Conservation (phyloP, 2,329 filamentous ascomycete genomes). For the Penicillium sp. region DNA sequence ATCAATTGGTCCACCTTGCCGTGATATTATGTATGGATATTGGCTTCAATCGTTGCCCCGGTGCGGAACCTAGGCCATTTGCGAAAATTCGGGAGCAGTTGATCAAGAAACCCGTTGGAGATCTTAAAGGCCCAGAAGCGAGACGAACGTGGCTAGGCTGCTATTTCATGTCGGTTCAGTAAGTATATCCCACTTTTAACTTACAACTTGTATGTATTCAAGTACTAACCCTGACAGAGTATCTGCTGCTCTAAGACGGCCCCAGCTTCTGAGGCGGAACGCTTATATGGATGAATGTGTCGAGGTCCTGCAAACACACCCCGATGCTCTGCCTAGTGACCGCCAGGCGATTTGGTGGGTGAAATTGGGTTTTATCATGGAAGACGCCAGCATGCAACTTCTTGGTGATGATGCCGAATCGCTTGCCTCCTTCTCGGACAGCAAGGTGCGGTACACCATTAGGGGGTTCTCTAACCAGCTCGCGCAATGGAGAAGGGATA, state of each 20-base stretch:
- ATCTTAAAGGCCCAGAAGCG: conserved; percentile 60
- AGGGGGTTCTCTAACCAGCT: conserved; percentile 68
- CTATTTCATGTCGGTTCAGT: conserved; percentile 65
- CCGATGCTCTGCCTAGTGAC: conserved; percentile 62
- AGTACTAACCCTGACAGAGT: conserved; percentile 45
- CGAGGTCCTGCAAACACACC: conserved; percentile 59
- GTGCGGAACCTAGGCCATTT: conserved; percentile 36
- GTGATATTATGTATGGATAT: conserved; percentile 83
- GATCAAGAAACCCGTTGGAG: conserved; percentile 42
- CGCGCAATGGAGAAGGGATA: conserved; percentile 61
- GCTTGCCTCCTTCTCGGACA: conserved; percentile 60
- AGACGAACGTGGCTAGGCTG: conserved; percentile 64
- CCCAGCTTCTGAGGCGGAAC: conserved; percentile 64
- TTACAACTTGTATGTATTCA: not conserved
- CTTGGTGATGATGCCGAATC: conserved; percentile 66
- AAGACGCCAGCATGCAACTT: conserved; percentile 71
- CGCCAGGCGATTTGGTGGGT: conserved; percentile 61
- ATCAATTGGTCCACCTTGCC: conserved; percentile 81
- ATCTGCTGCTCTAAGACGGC: conserved; percentile 62
- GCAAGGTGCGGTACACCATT: conserved; percentile 67
- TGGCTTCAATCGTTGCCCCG: conserved; percentile 67
- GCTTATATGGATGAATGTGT: conserved; percentile 68
- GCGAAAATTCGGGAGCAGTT: conserved; percentile 45
- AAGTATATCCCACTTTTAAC: conserved; percentile 25
- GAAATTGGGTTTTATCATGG: conserved; percentile 65